Evolutionary conservation across 2,329 filamentous ascomycete genomes (phyloP).

Genomic region (Neopestalotiopsis clavispora): DNA sequence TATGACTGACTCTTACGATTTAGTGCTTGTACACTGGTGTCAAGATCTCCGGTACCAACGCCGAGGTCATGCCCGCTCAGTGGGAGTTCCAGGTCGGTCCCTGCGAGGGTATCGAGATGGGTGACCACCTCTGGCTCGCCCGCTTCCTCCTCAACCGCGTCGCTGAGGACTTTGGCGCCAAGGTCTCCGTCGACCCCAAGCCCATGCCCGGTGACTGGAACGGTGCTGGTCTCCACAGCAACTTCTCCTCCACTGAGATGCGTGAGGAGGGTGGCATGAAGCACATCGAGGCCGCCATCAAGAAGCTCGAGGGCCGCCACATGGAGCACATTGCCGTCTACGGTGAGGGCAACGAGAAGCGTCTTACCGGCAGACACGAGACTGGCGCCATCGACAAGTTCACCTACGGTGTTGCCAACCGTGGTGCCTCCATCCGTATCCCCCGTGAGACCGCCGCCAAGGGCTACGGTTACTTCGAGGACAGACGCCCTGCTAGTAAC

Average conservation of each 20-base stretch:
- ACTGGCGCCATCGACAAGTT: constrained; percentile 94
- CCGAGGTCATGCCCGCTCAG: constrained; percentile 97
- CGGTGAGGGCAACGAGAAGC: constrained; percentile 92
- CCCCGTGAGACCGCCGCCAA: constrained; percentile 83
- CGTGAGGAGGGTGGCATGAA: constrained; percentile 93
- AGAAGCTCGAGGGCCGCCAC: constrained; percentile 81
- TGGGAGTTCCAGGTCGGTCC: constrained; percentile 99
- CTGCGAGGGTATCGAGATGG: constrained; percentile 86
- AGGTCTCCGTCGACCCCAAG: constrained; percentile 95
- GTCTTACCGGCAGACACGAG: constrained; percentile 93
- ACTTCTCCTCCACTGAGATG: constrained; percentile 65
- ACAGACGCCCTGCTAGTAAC: constrained; percentile 80
- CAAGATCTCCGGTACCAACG: constrained; percentile 97
- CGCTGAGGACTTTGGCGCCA: constrained; percentile 94
- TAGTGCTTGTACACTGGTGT: constrained; percentile 82
- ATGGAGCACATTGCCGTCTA: constrained; percentile 90
- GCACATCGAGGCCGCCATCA: constrained; percentile 84
- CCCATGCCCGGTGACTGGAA: constrained; percentile 97
- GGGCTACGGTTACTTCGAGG: constrained; percentile 94
- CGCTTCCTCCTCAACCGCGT: constrained; percentile 89
- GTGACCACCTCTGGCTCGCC: constrained; percentile 95
- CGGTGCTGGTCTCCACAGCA: constrained; percentile 90
- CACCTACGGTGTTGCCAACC: constrained; percentile 93
- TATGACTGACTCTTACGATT: constrained; percentile 62
- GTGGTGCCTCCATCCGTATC: constrained; percentile 91